Conservation (phyloP, 2,329 filamentous ascomycete genomes). For the Beauveria bassiana region DNA sequence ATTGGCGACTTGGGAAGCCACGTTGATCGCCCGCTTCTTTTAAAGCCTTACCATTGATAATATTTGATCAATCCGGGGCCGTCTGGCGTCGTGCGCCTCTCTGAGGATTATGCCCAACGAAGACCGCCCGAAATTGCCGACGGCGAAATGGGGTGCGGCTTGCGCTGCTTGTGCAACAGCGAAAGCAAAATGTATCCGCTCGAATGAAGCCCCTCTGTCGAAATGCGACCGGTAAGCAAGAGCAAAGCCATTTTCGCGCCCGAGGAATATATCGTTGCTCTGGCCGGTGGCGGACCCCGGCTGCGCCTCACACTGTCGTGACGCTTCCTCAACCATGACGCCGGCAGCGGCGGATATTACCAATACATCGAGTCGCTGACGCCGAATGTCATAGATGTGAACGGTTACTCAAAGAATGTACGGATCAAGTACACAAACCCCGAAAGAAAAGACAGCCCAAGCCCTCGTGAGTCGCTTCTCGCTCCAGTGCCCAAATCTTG, state of each 20-base stretch:
- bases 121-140: slow-evolving; percentile 24
- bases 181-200: slow-evolving; percentile 43
- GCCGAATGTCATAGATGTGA: slow-evolving; percentile 31
- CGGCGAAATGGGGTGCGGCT: slow-evolving; percentile 42
- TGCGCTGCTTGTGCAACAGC: slow-evolving; percentile 40
- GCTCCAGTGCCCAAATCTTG: background rate
- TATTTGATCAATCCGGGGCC: background rate
- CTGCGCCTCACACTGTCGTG: background rate
- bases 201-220: slow-evolving; percentile 25
- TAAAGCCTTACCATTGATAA: background rate
- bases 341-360: background rate
- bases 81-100: background rate
- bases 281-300: background rate
- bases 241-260: background rate
- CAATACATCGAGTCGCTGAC: background rate
- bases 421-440: slow-evolving; percentile 38
- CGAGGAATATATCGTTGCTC: background rate
- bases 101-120: slow-evolving; percentile 8
- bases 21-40: background rate
- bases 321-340: background rate
- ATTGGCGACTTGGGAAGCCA: background rate
- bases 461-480: slow-evolving; percentile 36
- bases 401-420: slow-evolving; percentile 39
- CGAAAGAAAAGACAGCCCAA: slow-evolving; percentile 44
- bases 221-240: slow-evolving; percentile 37